Percentiles rank a stretch among this genome's conserved stretches.
phyloP scores from a whole-genome alignment of 2,329 filamentous ascomycete species.

The Microsporum ferrugineum region DNA sequence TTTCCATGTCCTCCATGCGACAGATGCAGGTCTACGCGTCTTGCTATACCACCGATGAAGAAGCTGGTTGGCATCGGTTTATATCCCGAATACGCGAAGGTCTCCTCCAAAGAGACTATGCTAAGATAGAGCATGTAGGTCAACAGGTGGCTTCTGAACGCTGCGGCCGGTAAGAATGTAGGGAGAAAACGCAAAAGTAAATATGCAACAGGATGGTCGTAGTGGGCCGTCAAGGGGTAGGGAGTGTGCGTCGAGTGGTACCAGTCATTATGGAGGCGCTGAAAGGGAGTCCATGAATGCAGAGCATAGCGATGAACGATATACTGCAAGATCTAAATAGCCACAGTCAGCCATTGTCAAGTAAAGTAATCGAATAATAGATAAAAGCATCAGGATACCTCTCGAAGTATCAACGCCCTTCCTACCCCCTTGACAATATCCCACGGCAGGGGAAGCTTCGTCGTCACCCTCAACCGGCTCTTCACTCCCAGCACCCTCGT shows the following conservation, averaged over 20 bases:
- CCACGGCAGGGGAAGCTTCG: conserved; percentile 52
- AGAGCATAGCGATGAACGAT: conserved; percentile 61
- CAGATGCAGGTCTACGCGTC: conserved; percentile 46
- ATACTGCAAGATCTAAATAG: conserved; percentile 52
- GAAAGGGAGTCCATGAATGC: conserved; percentile 50
- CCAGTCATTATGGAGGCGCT: conserved; percentile 42
- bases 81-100: conserved; percentile 51
- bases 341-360: conserved; percentile 1
- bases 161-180: conserved; percentile 44
- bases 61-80: conserved; percentile 47
- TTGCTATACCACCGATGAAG: conserved; percentile 47
- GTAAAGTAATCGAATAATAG: not conserved
- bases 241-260: conserved; percentile 45
- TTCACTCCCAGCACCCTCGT: conserved; percentile 43
- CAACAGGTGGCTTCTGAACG: conserved; percentile 50
- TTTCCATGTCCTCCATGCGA: conserved; percentile 36
- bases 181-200: conserved; percentile 45
- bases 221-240: conserved; percentile 47
- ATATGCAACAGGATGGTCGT: conserved; percentile 49
- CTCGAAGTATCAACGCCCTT: conserved; percentile 44
- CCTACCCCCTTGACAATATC: conserved; percentile 45
- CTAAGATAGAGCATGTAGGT: conserved; percentile 47
- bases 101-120: conserved; percentile 47
- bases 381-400: conserved; percentile 32
- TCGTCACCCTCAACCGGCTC: conserved; percentile 48